Evolutionary conservation across 2,329 filamentous ascomycete species (phyloP), one percentile per base, ranked within the genome.

Genomic region (Venturia pyrina): DNA sequence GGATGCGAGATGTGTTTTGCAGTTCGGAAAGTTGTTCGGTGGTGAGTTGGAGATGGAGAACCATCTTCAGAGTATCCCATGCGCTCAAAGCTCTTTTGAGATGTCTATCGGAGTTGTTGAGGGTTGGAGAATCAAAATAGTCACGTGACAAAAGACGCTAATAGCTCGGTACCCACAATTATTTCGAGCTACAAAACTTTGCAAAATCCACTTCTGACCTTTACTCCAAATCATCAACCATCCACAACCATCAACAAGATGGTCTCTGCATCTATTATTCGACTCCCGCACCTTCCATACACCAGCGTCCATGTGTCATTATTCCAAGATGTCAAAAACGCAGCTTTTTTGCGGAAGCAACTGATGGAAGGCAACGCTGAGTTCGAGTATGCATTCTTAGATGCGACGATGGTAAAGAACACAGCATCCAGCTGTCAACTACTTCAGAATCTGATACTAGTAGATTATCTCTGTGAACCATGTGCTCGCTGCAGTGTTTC

Each of bases 331-430:
- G 85, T 98, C 66, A 75, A 83, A 68, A 99, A 99, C 75, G 84
- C 91, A 13, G 77, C 84, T 0, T 92, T 89, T 72, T 81, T 99
- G 56, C 88, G 92, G 64, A 82, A 88, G 70, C 93, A 97, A 78
- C 85, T 99, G 5, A 81, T 98, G n/a, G 83, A 86, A 6, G 89
- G 90, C 64, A 96, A 98, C 73, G 73, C 85, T 13, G 87, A 88
- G 10, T 98, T 93, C 71, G 92, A 98, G 77, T 98, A 98, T 80
- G 92, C 93, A 43, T 89, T 99, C 70, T 84, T 99, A 60, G 93
- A 99, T 78, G 92, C 92, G 24, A 86, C 85, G 59, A 85, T 90
- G 75, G 88, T 93, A 81, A 68, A 41, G 13, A 44, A 56, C 37
- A 40, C 46, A 41, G 43, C 34, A 34, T 37, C 15, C 34, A 5